These are phyloP conservation scores for Plasmodium cynomolgi DNA, from an alignment of 169 alveolate genomes.

Conservation along the genomic window DNA sequence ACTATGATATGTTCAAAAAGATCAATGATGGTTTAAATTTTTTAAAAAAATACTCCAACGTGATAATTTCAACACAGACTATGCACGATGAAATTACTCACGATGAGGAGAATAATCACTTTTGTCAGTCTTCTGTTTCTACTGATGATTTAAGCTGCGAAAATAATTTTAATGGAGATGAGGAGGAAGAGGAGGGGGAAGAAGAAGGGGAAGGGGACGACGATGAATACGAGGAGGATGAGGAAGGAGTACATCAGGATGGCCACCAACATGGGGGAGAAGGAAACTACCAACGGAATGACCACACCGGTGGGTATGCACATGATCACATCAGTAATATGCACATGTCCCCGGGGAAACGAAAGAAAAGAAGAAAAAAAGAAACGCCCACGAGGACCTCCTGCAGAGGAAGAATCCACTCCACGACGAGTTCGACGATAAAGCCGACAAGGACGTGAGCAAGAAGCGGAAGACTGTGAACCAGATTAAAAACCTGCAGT, in stretches of 20 bases:
- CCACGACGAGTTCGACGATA: neutral
- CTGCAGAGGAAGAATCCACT: neutral
- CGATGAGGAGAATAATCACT: neutral
- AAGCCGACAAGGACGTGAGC: conserved; percentile 16
- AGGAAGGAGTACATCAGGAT: neutral
- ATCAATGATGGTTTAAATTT: conserved; percentile 46
- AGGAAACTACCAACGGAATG: neutral
- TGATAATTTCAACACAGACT: conserved; percentile 4
- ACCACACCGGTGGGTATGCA: neutral
- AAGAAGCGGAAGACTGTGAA: conserved; percentile 65
- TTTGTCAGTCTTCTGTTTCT: conserved; percentile 36
- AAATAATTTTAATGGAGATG: conserved; percentile 8
- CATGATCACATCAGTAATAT: conserved; percentile 5
- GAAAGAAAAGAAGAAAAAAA: conserved; percentile 34
- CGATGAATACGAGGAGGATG: conserved; percentile 1
- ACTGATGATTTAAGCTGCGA: conserved; percentile 42
- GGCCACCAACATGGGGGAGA: neutral
- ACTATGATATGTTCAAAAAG: conserved; percentile 30
- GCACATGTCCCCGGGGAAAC: conserved; percentile 22
- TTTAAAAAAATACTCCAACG: conserved; percentile 51
- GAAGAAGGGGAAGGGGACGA: neutral
- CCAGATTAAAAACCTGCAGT: conserved; percentile 39
- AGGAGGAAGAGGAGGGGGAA: neutral
- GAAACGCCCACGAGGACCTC: conserved; percentile 8
- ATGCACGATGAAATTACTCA: conserved; percentile 33